Base-by-base conservation (phyloP, 23 red algal genomes). In the Gracilaria caudata region DNA sequence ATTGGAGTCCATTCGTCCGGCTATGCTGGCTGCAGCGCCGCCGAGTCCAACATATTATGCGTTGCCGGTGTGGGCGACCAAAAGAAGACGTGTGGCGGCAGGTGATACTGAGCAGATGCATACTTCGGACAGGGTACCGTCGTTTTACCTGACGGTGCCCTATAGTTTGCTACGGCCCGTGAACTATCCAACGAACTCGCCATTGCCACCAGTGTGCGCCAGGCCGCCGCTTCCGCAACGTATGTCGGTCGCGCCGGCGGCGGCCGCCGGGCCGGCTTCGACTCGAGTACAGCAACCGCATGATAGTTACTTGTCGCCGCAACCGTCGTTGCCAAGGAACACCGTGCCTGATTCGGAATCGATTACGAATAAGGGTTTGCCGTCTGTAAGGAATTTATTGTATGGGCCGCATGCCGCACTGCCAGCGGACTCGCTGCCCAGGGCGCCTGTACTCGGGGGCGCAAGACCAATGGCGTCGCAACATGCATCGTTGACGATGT, bases 1-100 rank as follows among this genome's bases (percentile, higher is more conserved):
- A 10, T 64, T 91, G n/a, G 87, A 91, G 3, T 77, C 87, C 30
- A 91, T 91, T 28, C 66, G 54, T 19, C 83, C 83, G 23, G 68
- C 83, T 25, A 77, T 77, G 83, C 61, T 82, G 33, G 73, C 64
- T 43, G 28, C 77, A 14, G 64, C 77, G n/a, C 73, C 72, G 51
- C 58, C 87, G 37, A 25, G 54, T 16, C 1, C 83, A 20, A 12
- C 40, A 23, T 36, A 19, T n/a, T 39, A 11, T 16, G 68, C 71
- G 10, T 36, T 66, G 55, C 84, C 84, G 20, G 19, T 72, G 7
- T 75, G 70, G 70, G 29, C 56, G 9, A 73, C 36, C 16, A 78
- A 80, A 32, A 51, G 85, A 30, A 72, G 73, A 11, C 68, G 85
- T 24, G 73, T 79, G 0, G 71, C 47, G 64, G 68, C 24, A 29